Evolutionary conservation across 257 asterid species (phyloP).

Genomic region (Nicotiana otophora): DNA sequence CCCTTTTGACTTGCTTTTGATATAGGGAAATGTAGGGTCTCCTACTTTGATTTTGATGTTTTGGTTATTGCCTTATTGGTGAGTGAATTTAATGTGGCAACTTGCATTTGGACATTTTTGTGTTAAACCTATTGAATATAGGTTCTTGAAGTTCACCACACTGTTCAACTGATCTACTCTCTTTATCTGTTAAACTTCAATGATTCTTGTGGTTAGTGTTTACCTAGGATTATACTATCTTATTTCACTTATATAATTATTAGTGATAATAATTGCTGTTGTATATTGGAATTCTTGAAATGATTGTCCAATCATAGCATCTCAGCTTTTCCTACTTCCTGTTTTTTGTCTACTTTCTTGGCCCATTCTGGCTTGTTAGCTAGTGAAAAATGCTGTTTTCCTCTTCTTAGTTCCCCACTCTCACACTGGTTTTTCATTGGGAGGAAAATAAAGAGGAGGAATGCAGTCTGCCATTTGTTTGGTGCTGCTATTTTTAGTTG

Average conservation of each 20-base stretch:
- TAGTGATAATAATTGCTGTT: background rate
- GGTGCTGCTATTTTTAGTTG: constrained; percentile 31
- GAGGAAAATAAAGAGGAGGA: constrained; percentile 18
- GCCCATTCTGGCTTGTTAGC: background rate
- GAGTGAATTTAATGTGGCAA: constrained; percentile 9
- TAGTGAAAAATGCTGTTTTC: background rate
- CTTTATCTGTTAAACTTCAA: background rate
- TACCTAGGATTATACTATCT: background rate
- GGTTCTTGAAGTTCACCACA: too few relatives aligned
- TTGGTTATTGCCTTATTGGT: constrained; percentile 5
- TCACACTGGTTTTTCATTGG: background rate
- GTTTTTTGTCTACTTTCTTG: background rate
- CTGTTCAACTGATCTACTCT: too few relatives aligned
- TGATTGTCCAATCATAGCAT: constrained; percentile 1
- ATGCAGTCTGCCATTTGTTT: constrained; percentile 46
- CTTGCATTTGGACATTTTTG: constrained; percentile 3
- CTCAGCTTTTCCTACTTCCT: background rate
- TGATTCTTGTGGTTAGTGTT: background rate
- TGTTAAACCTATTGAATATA: background rate
- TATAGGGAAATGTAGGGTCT: constrained; percentile 6
- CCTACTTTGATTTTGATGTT: background rate
- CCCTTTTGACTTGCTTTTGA: background rate
- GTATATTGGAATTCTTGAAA: background rate
- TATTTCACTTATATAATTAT: background rate
- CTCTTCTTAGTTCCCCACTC: background rate